Evolutionary conservation across 768 basidiomycete genomes (phyloP), one percentile per base, ranked within the genome.

Genomic region (Leucosporidium creatinivorum): DNA sequence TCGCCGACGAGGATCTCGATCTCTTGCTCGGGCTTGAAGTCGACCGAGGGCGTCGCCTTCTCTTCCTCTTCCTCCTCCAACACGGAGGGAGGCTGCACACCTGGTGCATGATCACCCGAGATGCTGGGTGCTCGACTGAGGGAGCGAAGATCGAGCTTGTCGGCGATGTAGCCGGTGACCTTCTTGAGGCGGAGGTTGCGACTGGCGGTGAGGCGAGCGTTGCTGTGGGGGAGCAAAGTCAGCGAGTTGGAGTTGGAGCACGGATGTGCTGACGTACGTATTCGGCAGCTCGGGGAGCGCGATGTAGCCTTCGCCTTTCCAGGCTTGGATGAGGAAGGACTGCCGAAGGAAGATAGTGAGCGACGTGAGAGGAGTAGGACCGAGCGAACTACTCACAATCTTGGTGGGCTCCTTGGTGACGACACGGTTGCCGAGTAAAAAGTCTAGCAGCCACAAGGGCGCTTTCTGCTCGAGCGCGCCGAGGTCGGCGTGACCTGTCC

Each of bases 1-100:
- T 91, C 89, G 72, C 90, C 91, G 78, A 93, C 96, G 31, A 96
- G 77, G 54, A 98, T 85, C 79, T 98, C 93, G 76, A 90, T 88
- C 33, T 83, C 74, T 25, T 30, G 6, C 51, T 70, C 70, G 10
- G 63, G 66, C 15, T 62, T n/a, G 56, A 55, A 62, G 25, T 62
- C 66, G 59, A 55, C 63, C 21, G 6, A 49, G 0, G 61, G 58
- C 12, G 28, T 13, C n/a, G 55, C 12, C 44, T 48, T 25, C n/a
- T 51, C 36, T 30, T 91, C 87, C 72, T 91, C 90, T 19, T 51
- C 36, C 30, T 91, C 87, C 72, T 91, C 90, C 15, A 84, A 80
- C 68, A 79, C 79, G 31, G 51, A 15, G 15, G 56, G 62, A 48
- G 63, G 58, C 26, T 58, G 18, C 12, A 26, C 51, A n/a, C 8